Evolutionary conservation across 1,139 yeast genomes (phyloP).

Genomic region (Yamadazyma friedrichii): DNA sequence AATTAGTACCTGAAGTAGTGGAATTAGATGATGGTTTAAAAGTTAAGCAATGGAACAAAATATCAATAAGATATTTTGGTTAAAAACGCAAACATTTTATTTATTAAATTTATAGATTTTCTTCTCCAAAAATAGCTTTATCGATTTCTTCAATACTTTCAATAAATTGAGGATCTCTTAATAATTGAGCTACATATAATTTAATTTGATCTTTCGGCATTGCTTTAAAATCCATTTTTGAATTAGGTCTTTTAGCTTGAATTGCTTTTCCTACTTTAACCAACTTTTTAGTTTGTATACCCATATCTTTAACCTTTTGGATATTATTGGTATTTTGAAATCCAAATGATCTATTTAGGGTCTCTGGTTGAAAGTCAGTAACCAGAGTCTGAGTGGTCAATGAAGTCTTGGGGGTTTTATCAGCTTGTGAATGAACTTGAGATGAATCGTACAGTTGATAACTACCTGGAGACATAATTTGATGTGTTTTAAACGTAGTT

Average conservation of each 20-base stretch:
- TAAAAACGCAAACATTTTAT: neutral
- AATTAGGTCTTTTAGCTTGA: neutral
- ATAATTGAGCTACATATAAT: constrained; percentile 1
- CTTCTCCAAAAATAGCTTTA: constrained; percentile 4
- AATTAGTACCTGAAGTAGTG: constrained; percentile 35
- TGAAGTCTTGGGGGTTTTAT: neutral
- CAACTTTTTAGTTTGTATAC: neutral
- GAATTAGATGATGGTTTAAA: constrained; percentile 54
- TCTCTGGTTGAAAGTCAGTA: too few species aligned
- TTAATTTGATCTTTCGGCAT: neutral
- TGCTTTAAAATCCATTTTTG: neutral
- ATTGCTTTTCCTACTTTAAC: neutral
- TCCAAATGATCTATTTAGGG: neutral
- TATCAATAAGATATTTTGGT: constrained; percentile 9
- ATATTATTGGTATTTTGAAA: neutral
- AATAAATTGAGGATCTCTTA: constrained; percentile 5
- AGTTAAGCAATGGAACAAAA: constrained; percentile 48
- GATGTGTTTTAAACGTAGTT: neutral
- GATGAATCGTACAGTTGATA: too few species aligned
- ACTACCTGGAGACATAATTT: neutral
- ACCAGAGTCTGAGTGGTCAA: too few species aligned
- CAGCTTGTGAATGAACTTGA: too few species aligned
- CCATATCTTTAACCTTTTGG: neutral
- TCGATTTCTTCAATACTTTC: constrained; percentile 6
- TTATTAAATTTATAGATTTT: constrained; percentile 1